Evolutionary conservation across 306 rosid species (phyloP).

Genomic region (Carpinus fangiana): DNA sequence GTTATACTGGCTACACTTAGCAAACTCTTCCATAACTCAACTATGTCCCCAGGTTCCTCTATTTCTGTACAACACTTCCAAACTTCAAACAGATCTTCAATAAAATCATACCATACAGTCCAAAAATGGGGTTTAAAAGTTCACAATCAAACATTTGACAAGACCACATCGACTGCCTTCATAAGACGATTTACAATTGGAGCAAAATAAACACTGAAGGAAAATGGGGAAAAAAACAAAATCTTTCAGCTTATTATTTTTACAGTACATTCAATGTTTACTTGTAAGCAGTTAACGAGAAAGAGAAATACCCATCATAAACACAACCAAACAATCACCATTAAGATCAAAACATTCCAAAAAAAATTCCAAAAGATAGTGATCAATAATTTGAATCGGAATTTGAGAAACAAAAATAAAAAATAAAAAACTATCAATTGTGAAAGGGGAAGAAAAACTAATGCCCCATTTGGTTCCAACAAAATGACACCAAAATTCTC

Average conservation of each 20-base stretch:
- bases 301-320: not conserved
- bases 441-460: not conserved
- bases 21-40: not conserved
- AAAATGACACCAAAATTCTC: slow-evolving; percentile 16
- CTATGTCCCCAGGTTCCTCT: not conserved
- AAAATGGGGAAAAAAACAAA: no score
- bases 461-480: slow-evolving; percentile 11
- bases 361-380: not conserved
- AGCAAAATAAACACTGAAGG: not conserved
- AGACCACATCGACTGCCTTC: not conserved
- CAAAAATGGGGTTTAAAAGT: not conserved
- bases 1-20: not conserved
- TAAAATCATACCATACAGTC: not conserved
- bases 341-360: not conserved
- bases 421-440: not conserved
- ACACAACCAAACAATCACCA: not conserved
- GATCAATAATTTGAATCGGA: not conserved
- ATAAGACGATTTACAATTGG: not conserved
- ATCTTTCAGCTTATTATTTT: not conserved
- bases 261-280: not conserved
- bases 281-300: not conserved
- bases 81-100: not conserved
- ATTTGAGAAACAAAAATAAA: not conserved
- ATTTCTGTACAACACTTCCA: not conserved
- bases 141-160: not conserved